Base-by-base conservation (phyloP, 2,329 filamentous ascomycete species). In the Fusarium avenaceum region DNA sequence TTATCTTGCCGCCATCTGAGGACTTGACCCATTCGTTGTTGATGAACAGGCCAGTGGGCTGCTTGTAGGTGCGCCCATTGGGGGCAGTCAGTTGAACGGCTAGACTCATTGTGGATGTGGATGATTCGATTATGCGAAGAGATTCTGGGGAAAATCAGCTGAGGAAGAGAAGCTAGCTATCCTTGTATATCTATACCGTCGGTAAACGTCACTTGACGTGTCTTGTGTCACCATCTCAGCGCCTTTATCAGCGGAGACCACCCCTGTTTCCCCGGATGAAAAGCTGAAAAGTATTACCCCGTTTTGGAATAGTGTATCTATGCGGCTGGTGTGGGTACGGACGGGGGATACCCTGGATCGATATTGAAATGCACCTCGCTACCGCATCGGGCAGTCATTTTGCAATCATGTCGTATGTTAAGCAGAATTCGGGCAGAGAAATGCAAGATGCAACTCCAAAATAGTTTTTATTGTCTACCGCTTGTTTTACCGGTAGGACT, bases 41-140 rank as follows among this genome's bases (percentile, higher is more conserved):
- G 80, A 93, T 93, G 79, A 92, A 93, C 14, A 93, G 84, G 14
- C 91, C 91, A 13, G 86, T 87, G 11, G 89, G 89, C 76, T 91
- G 88, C 30, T 79, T 82, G 70, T 91, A 92, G 71, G 87, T 88
- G 72, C 82, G 84, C 72, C 90, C 90, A 78, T 93, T 93, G 13
- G 78, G 78, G 11, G 78, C 78, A 38, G 70, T 77, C 43, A 79
- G 74, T 60, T 78, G 59, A 10, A 73, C 65, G 40, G 73, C 55
- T 33, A 72, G 33, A 32, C 54, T 70, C 71, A 73, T 73, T 50
- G 17, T 62, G 52, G 35, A 17, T 35, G 30, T 30, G 17, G 26
- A 57, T 57, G 35, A 40, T 44, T 47, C 26, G 38, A 44, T 48
- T 45, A 4, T 49, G 19, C 8, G 17, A 10, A 38, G 3, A 32